These are phyloP conservation scores for Aspergillus sclerotiicarbonarius DNA, from an alignment of 495 filamentous ascomycete genomes.

Conservation along the genomic window DNA sequence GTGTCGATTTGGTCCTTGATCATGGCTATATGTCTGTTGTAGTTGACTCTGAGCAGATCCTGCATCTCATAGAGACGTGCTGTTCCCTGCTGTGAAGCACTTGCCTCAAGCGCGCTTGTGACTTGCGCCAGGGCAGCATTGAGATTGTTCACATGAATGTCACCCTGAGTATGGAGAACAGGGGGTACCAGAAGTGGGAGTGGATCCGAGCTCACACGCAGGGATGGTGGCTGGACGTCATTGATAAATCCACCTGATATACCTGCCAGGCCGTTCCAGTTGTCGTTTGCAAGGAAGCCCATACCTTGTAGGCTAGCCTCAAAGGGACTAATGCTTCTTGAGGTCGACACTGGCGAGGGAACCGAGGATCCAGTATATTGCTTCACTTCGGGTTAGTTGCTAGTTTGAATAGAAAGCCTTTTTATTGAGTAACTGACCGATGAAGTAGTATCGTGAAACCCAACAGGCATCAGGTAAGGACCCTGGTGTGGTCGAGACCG, in stretches of 20 bases:
- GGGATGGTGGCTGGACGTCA: background rate
- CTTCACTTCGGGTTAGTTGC: background rate
- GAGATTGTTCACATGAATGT: background rate
- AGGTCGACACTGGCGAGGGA: background rate
- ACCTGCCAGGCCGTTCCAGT: background rate
- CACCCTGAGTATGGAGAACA: background rate
- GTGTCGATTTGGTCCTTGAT: conserved; percentile 8
- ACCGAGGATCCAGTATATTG: background rate
- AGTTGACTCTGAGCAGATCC: background rate
- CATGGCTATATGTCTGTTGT: background rate
- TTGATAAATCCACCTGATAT: background rate
- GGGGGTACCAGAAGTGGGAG: background rate
- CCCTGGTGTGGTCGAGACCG: background rate
- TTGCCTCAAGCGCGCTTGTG: background rate
- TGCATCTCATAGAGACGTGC: conserved; percentile 1
- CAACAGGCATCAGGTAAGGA: background rate
- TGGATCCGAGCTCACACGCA: background rate
- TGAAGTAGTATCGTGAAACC: background rate
- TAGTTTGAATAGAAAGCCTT: background rate
- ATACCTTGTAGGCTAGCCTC: background rate
- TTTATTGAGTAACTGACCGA: background rate
- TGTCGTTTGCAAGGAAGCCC: background rate
- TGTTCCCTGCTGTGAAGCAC: background rate
- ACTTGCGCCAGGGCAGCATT: conserved; percentile 1
- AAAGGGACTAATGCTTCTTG: background rate